Percentiles rank a stretch among this genome's conserved stretches.
These are phyloP conservation scores for Ciborinia camelliae DNA, from an alignment of 2,329 filamentous ascomycete species.

Conservation along the genomic window DNA sequence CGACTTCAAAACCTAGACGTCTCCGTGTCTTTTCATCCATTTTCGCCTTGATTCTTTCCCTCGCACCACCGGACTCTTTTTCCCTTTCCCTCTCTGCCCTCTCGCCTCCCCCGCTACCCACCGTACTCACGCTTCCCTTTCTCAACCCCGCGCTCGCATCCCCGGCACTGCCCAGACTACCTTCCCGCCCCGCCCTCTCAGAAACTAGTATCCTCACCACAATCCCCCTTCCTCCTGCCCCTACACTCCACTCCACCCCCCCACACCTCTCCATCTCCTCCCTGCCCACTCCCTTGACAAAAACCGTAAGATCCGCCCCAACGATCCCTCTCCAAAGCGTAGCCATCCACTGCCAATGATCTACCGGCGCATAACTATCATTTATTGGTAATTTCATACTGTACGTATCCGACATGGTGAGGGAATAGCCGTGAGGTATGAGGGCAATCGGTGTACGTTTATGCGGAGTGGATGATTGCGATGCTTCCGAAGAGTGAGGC, in stretches of 20 bases:
- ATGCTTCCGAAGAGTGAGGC: background rate
- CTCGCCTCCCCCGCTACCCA: constrained; percentile 10
- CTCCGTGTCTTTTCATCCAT: constrained; percentile 69
- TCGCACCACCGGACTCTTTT: background rate
- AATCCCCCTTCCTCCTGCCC: constrained; percentile 51
- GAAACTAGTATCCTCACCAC: constrained; percentile 48
- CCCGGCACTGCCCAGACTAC: constrained; percentile 68
- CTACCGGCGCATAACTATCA: constrained; percentile 75
- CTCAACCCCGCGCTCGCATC: constrained; percentile 80
- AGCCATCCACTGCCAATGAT: constrained; percentile 98
- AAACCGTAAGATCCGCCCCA: constrained; percentile 76
- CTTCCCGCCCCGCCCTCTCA: constrained; percentile 49
- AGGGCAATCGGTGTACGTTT: constrained; percentile 65
- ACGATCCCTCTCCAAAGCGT: constrained; percentile 86
- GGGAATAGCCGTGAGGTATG: constrained; percentile 72
- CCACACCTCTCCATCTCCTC: constrained; percentile 43
- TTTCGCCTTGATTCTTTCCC: constrained; percentile 29
- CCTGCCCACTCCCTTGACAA: constrained; percentile 46
- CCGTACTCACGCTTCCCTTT: constrained; percentile 27
- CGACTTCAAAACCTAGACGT: constrained; percentile 79
- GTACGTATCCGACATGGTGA: constrained; percentile 73
- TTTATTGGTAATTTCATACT: constrained; percentile 70
- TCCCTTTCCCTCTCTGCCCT: background rate
- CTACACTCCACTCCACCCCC: constrained; percentile 55
- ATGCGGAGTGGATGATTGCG: constrained; percentile 24